Conservation (phyloP, 768 basidiomycete species). For the Xerocomus potaroensis region DNA sequence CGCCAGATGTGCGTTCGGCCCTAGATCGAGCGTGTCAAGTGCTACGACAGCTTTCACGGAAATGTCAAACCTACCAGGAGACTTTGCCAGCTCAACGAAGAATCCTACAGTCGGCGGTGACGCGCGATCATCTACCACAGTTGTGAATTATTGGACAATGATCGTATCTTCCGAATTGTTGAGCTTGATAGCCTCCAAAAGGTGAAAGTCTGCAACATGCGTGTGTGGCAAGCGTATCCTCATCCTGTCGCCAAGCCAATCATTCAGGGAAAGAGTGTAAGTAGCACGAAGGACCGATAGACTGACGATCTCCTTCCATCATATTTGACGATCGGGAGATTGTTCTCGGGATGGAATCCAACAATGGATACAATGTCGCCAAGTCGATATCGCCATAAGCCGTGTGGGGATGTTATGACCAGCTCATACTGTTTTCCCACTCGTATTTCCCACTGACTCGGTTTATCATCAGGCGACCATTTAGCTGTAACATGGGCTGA, state of each 20-base stretch:
- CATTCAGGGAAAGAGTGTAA: too few species aligned
- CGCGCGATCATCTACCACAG: slow-evolving; percentile 12
- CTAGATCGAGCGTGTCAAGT: background rate
- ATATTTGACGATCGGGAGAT: background rate
- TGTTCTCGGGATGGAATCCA: background rate
- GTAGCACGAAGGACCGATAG: background rate
- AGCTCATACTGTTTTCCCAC: background rate
- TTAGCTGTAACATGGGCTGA: too few species aligned
- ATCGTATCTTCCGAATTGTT: slow-evolving; percentile 2
- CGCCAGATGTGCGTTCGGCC: slow-evolving; percentile 1
- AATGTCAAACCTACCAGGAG: slow-evolving; percentile 6
- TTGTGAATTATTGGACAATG: slow-evolving; percentile 12
- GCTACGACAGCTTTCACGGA: background rate
- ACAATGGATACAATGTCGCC: background rate
- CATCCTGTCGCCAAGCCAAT: background rate
- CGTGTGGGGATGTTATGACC: background rate
- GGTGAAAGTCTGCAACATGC: slow-evolving; percentile 7
- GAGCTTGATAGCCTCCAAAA: slow-evolving; percentile 1
- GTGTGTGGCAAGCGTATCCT: slow-evolving; percentile 3
- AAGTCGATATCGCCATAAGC: background rate
- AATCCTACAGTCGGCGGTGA: slow-evolving; percentile 7
- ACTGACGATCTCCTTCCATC: too few species aligned
- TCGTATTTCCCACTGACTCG: background rate
- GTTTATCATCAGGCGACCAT: background rate
- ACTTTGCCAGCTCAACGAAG: slow-evolving; percentile 11